Evolutionary conservation across 2,329 filamentous ascomycete genomes (phyloP).

Genomic region (Hymenotorrendiella dingleyae): DNA sequence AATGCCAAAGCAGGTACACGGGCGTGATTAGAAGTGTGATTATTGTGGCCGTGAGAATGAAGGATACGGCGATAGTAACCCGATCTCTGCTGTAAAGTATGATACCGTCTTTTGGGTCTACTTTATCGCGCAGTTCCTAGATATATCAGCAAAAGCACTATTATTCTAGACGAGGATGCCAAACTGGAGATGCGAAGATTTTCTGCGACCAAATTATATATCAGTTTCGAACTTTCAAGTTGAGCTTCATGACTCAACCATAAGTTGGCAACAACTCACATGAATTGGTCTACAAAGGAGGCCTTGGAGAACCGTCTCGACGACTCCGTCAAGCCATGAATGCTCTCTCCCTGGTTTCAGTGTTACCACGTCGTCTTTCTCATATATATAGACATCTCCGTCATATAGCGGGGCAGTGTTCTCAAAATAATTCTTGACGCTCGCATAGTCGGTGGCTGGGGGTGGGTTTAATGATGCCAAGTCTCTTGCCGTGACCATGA

Average conservation of each 20-base stretch:
- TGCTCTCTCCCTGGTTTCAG: background rate
- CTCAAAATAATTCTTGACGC: conserved; percentile 1
- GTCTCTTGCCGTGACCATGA: background rate
- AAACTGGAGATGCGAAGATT: background rate
- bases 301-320: background rate
- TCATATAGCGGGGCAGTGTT: background rate
- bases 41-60: conserved; percentile 8
- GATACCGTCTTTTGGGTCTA: too few species aligned
- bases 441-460: background rate
- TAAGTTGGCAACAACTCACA: background rate
- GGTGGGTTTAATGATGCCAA: background rate
- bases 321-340: background rate
- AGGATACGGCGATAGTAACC: conserved; percentile 8
- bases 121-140: too few species aligned
- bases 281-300: conserved; percentile 2
- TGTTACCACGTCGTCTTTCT: background rate
- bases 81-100: conserved; percentile 9
- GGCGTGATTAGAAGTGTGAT: conserved; percentile 16
- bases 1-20: conserved; percentile 13
- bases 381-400: background rate
- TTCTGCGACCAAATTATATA: too few species aligned
- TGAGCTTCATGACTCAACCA: background rate
- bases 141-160: too few species aligned
- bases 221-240: background rate
- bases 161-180: background rate